Evolutionary conservation across 331 rosid genomes (phyloP), one percentile per base, ranked within the genome.

Genomic region (Pyracantha coccinea): DNA sequence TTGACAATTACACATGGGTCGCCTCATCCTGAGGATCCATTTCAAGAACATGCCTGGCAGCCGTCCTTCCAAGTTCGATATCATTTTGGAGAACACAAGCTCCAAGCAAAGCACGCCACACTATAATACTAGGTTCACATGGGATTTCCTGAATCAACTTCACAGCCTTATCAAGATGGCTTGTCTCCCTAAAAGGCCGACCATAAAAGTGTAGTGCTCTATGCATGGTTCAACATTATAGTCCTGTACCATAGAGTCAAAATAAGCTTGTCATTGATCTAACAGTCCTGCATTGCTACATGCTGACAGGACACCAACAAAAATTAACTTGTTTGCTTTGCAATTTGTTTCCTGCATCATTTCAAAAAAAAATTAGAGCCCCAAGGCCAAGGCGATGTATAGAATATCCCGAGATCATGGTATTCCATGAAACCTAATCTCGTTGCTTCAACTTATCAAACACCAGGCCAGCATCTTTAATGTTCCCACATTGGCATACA

Each of bases 121-220:
- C 75, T 86, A 86, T 84, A 66, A 82, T 32, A 70, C 88, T 86
- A 57, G 90, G 88, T 71, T 84, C 80, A 54, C 41, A 73, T 17
- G 86, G 90, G 20, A 86, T 86, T 54, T 77, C 79, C 54, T 82
- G 75, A 25, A 86, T 81, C 83, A 84, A 74, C 64, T 84, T 86
- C 59, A 77, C 20, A 69, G 90, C 86, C 79, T 81, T 76, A 62
- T 72, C 71, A 66, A 86, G 81, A 47, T 76, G 82, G 70, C 90
- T n/a, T n/a, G 32, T 27, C 86, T 80, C 74, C 89, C 87, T 14
- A 82, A 61, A 61, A 87, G 91, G 76, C 87, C 47, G 21, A 87
- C 83, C 89, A 84, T 80, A 75, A 89, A 82, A 44, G 89, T 84
- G 69, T 82, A 84, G 73, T 87, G 91, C 78, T 84, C 91, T 20